Conservation (phyloP, 352 stramenopile genomes). For the Bremia lactucae region DNA sequence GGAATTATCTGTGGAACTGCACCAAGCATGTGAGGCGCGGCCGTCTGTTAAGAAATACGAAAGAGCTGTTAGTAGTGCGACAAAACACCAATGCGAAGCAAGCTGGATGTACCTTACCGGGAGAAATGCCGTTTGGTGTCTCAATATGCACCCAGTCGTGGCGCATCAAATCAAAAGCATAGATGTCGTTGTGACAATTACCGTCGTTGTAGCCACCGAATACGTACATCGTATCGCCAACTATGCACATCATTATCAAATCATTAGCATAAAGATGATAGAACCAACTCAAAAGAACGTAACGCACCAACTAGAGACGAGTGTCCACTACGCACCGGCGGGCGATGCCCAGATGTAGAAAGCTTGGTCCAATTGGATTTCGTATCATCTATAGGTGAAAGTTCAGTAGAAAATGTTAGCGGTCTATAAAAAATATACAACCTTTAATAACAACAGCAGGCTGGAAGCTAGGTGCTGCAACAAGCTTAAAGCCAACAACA, state of each 20-base stretch:
- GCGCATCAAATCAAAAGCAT: constrained; percentile 67
- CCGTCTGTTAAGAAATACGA: constrained; percentile 27
- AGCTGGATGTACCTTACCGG: constrained; percentile 19
- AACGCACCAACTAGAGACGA: constrained; percentile 63
- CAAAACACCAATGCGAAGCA: background rate
- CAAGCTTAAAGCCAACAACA: background rate
- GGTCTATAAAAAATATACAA: no score
- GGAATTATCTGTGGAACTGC: constrained; percentile 54
- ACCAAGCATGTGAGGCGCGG: constrained; percentile 67
- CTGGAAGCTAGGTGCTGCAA: background rate
- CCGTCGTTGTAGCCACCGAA: constrained; percentile 82
- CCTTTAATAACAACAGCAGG: no score
- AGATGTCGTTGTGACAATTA: constrained; percentile 80
- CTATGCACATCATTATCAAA: constrained; percentile 14
- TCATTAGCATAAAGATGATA: background rate
- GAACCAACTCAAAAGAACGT: background rate
- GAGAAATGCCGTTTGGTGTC: constrained; percentile 58
- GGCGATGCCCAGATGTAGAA: constrained; percentile 49
- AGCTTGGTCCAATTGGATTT: constrained; percentile 71
- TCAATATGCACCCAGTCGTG: constrained; percentile 75
- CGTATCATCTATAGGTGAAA: constrained; percentile 21
- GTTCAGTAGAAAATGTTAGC: background rate
- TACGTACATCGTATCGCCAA: constrained; percentile 70
- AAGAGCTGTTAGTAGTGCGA: constrained; percentile 1
- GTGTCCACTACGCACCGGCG: constrained; percentile 66